These are phyloP conservation scores for Stemphylium vesicarium DNA, from an alignment of 2,329 filamentous ascomycete species.

Conservation along the genomic window DNA sequence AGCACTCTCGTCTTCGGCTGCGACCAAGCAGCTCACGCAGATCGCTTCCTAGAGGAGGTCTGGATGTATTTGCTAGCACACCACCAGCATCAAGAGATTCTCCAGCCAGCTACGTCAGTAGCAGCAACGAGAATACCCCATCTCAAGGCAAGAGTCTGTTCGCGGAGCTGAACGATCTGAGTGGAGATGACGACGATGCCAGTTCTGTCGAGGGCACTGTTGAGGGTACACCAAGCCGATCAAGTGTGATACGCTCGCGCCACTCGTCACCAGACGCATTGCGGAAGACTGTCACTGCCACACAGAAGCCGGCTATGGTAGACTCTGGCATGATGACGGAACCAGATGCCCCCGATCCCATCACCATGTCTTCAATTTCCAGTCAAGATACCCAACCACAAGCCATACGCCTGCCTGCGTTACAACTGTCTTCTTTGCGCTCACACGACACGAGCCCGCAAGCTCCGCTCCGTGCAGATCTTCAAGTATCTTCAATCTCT, in stretches of 20 bases:
- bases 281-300: constrained; percentile 24
- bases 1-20: constrained; percentile 73
- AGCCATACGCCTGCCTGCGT: constrained; percentile 19
- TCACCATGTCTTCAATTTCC: constrained; percentile 36
- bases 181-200: constrained; percentile 68
- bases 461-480: constrained; percentile 19
- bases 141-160: constrained; percentile 79
- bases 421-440: constrained; percentile 36
- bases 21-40: constrained; percentile 65
- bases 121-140: constrained; percentile 54
- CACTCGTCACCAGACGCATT: constrained; percentile 42
- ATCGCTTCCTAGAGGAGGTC: constrained; percentile 63
- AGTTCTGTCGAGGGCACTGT: constrained; percentile 44
- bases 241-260: constrained; percentile 38
- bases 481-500: constrained; percentile 31
- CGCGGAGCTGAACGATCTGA: constrained; percentile 84
- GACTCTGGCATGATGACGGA: constrained; percentile 70
- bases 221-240: constrained; percentile 46
- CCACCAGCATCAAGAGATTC: constrained; percentile 63
- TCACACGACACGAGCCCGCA: constrained; percentile 37
- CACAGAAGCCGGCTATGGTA: constrained; percentile 57
- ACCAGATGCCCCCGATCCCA: constrained; percentile 55
- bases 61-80: constrained; percentile 65
- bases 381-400: constrained; percentile 38
- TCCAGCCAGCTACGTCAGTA: constrained; percentile 57